Base-by-base conservation (phyloP, 305 asterid genomes). In the Fraxinus floribunda region DNA sequence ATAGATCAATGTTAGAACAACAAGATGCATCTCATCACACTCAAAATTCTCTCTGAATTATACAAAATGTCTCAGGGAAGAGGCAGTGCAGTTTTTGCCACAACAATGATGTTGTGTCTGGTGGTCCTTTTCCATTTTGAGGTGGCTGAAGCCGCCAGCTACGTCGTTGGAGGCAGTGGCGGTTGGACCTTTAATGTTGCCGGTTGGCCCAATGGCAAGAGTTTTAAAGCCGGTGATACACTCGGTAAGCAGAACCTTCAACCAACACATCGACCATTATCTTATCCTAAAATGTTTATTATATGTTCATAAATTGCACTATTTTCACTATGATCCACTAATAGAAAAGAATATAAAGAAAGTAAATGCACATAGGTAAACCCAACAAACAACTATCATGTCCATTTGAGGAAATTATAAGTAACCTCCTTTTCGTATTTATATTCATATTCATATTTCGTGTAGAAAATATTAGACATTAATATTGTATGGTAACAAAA, bases 191-290 rank as follows among this genome's bases (percentile, higher is more conserved):
- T 79, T 39, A 34, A n/a, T 4, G 75, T 78, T 7, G 38, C 72
- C 4, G 79, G 83, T 5, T 87, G 90, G 88, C 81, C 81, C 29
- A 78, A 57, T 0, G 86, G 85, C 66, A 85, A 85, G 68, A 77
- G 2, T 35, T 87, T 85, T 16, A 78, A 66, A 38, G 80, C 46
- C 3, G 86, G 80, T 2, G 90, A 87, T 73, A 83, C 79, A 24
- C 84, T 83, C 18, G 80, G 90, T 85, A 72, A 78, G 55, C 11
- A 35, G 9, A 3, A 22, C 15, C 6, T 22, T 3, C 16, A 57
- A 2, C 1, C 10, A 7, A 22, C 62, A 20, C n/a, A 57, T 41
- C 64, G 7, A 16, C 8, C 9, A 26, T 62, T 3, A 39, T 32
- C 24, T 39, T n/a, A 60, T 57, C 15, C 5, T 32, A 46, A 13